Conservation (phyloP, 345 rosid species). For the Microcos paniculata region DNA sequence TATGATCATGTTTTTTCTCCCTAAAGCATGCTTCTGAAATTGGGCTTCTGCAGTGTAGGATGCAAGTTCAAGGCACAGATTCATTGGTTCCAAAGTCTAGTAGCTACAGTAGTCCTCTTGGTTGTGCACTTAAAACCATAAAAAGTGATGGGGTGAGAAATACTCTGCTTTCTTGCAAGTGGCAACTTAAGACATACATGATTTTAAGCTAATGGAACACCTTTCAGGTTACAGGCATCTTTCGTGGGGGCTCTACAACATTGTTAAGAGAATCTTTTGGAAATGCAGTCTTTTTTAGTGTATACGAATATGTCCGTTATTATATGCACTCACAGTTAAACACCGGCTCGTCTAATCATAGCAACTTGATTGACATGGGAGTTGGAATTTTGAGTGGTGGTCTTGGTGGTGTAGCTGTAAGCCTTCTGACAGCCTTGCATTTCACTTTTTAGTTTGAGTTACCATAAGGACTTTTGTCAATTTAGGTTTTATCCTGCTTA, state of each 20-base stretch:
- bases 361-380: slow-evolving; percentile 72
- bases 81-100: slow-evolving; percentile 60
- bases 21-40: slow-evolving; percentile 35
- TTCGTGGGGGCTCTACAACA: slow-evolving; percentile 83
- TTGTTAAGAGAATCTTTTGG: slow-evolving; percentile 81
- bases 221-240: slow-evolving; percentile 82
- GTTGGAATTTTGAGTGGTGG: slow-evolving; percentile 84
- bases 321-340: slow-evolving; percentile 59
- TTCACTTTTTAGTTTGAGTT: background rate
- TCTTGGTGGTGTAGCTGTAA: slow-evolving; percentile 93
- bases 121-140: slow-evolving; percentile 73
- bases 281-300: slow-evolving; percentile 77
- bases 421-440: slow-evolving; percentile 26
- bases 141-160: slow-evolving; percentile 85
- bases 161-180: slow-evolving; percentile 14
- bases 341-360: slow-evolving; percentile 40
- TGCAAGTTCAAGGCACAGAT: slow-evolving; percentile 95
- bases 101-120: slow-evolving; percentile 74
- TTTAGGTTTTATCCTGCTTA: slow-evolving; percentile 11
- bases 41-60: slow-evolving; percentile 79
- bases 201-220: slow-evolving; percentile 30
- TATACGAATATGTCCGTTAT: slow-evolving; percentile 73
- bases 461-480: background rate
- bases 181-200: background rate
- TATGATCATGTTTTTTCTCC: slow-evolving; percentile 12